Base-by-base conservation (phyloP, 805 yeast species). In the Saccharomyces kudriavzevii region DNA sequence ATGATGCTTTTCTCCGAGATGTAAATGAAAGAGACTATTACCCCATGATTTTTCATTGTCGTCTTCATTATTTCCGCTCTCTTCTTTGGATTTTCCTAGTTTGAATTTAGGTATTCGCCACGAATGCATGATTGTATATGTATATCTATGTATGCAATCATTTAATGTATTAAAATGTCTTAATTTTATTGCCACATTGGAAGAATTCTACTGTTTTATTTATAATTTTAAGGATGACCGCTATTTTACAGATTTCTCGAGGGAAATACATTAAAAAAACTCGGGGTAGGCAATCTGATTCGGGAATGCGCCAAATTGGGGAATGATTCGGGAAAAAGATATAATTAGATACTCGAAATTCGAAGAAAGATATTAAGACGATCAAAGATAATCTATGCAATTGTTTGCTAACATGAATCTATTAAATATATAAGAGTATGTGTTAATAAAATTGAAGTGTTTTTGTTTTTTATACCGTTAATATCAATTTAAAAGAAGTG, bases 61-160 rank as follows among this genome's bases (percentile, higher is more conserved):
- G 4, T 29, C 29, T 22, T 49, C 53, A 20, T 47, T 47, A 45
- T 49, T 54, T 28, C 58, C 62, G 43, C 58, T 59, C 26, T 60
- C 63, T 46, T 63, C 66, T 53, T 62, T 64, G 13, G 62, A 58
- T 43, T 58, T 60, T 14, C 65, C 65, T 35, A 64, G 61, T 49
- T 57, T 59, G 50, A 64, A 62, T 52, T 62, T 64, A 24, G 60
- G 55, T 49, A 64, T 50, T 56, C 61, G 62, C 67, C 67, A 64
- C n/a, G 64, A 59, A 49, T 63, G 60, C 68, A 64, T 64, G 24
- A 5, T 22, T 11, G 17, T 45, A 14, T 45, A 35, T 35, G 22
- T 35, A 20, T 35, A 35, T 35, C 3, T 35, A 17, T 35, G 17
- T 17, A 20, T 17, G 43, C 11, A 6, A 20, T 20, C 13, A 17